Base-by-base conservation (phyloP, 2,329 filamentous ascomycete genomes). In the Trichoderma koningii region DNA sequence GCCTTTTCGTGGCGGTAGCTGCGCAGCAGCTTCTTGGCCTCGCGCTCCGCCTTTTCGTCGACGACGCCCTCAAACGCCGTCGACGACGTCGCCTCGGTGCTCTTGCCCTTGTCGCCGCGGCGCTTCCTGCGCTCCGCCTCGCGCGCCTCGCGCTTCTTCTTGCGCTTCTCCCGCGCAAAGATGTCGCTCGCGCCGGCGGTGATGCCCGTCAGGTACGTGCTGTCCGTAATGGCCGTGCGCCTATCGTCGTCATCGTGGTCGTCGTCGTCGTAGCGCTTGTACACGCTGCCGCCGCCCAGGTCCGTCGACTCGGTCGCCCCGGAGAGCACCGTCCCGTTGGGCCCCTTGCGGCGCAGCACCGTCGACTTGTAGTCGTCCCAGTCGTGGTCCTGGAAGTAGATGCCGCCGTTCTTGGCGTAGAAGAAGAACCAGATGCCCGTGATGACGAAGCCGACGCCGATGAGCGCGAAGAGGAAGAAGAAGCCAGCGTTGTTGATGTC, bases 361-460 rank as follows among this genome's bases (percentile, higher is more conserved):
- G 94, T 97, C 1, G 90, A 89, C 76, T 98, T 98, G 86, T 99
- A 99, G 73, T 99, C 95, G 6, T 98, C 94, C 94, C 95, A 99
- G 78, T 99, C 95, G 42, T 87, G 83, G 68, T 96, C 81, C 53
- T 85, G 85, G 83, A 93, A 98, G 68, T 90, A 81, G 80, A 98
- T 97, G 15, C 95, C 95, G 67, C 95, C 95, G 71, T 98, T 97
- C 79, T 91, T 94, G 65, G 94, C 94, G 90, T 92, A 96, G 84
- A 96, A 96, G 85, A 99, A 98, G 84, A 99, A 97, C 93, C 95
- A 99, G 73, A 98, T 92, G 26, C 84, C 86, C 0, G 82, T 85
- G 3, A 91, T 66, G 26, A 95, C 90, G 74, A 98, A 90, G 38
- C 80, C 86, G 0, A 88, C 87, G 41, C 91, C 92, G 60, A 98